phyloP scores from a whole-genome alignment of 2,329 filamentous ascomycete species.

The Setomelanomma holmii region DNA sequence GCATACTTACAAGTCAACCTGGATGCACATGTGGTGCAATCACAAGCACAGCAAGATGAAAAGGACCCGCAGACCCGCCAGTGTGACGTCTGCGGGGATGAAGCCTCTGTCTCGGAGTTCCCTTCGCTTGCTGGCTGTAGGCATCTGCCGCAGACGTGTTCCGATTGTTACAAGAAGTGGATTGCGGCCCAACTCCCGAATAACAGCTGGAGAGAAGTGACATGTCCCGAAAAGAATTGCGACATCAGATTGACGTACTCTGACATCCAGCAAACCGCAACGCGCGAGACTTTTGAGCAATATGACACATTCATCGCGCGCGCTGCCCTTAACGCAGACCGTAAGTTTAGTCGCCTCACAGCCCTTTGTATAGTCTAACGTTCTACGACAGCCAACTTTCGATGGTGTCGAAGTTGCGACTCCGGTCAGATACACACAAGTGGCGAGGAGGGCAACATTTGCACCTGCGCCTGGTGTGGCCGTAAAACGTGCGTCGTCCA shows the following conservation, averaged over 20 bases:
- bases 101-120: neutral
- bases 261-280: neutral
- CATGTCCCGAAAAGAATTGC: neutral
- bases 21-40: neutral
- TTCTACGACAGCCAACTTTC: conserved; percentile 50
- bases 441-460: conserved; percentile 52
- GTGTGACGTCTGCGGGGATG: neutral
- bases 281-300: neutral
- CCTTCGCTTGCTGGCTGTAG: neutral
- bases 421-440: conserved; percentile 61
- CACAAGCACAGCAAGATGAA: no score
- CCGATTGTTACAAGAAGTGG: neutral
- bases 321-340: conserved; percentile 49
- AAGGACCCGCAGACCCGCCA: neutral
- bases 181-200: neutral
- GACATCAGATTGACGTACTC: neutral
- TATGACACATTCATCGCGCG: conserved; percentile 52
- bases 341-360: neutral
- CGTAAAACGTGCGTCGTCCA: conserved; percentile 44
- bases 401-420: conserved; percentile 60
- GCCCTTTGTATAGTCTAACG: no score
- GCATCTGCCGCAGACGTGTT: neutral
- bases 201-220: neutral
- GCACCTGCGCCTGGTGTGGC: conserved; percentile 43
- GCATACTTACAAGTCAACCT: neutral